A percentile compares a stretch with the other conserved stretches of the same genome.
Evolutionary conservation across 257 asterid species (phyloP).

Genomic region (Nicotiana attenuata): DNA sequence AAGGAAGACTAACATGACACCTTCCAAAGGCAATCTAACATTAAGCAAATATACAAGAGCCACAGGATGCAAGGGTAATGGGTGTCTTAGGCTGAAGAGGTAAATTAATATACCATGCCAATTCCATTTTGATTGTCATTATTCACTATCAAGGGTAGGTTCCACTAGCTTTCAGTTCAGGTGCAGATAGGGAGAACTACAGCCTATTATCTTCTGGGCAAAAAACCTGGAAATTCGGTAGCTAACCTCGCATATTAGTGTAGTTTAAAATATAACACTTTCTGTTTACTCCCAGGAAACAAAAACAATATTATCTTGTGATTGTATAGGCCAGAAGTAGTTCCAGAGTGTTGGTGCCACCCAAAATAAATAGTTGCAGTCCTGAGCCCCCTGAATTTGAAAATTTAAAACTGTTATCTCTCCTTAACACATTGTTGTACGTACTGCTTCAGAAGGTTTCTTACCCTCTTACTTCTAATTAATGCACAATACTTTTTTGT

Average conservation of each 20-base stretch:
- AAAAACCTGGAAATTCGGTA: too few species aligned
- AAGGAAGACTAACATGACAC: too few species aligned
- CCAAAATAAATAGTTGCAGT: background rate
- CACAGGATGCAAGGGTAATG: background rate
- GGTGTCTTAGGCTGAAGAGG: background rate
- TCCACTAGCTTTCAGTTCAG: background rate
- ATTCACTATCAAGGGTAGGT: background rate
- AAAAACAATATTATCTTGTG: too few species aligned
- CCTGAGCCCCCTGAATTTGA: background rate
- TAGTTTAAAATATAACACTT: too few species aligned
- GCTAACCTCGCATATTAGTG: too few species aligned
- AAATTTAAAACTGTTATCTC: background rate
- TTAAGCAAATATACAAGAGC: background rate
- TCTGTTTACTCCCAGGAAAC: too few species aligned
- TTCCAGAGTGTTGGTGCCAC: background rate
- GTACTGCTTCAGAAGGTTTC: background rate
- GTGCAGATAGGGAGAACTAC: too few species aligned
- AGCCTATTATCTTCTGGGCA: too few species aligned
- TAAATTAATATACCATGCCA: background rate
- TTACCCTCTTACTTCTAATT: background rate
- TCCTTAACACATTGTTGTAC: background rate
- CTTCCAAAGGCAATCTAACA: background rate
- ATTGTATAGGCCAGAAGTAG: background rate
- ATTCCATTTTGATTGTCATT: background rate
- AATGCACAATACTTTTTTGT: background rate